Evolutionary conservation across 495 filamentous ascomycete species (phyloP), one percentile per base, ranked within the genome.

Genomic region (Massariosphaeria phaeospora): DNA sequence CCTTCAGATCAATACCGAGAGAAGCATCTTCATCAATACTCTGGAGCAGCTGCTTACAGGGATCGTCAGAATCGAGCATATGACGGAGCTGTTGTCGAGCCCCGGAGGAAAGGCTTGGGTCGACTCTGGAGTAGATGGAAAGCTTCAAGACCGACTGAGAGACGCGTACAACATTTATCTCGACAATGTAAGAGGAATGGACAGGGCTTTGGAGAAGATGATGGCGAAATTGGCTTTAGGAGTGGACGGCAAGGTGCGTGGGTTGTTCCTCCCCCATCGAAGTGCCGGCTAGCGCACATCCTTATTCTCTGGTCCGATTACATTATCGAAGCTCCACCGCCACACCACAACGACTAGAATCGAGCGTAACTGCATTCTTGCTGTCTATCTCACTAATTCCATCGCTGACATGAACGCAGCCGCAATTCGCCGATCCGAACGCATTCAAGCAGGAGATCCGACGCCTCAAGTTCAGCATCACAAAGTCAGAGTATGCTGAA

Each of bases 11-110:
- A 18, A 48, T 2, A 61, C 57, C 9, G 66, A 69, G 26, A 48
- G 52, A 5, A 41, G 42, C 1, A 57, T 63, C 0, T 61, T 63
- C 15, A 26, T 66, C 7, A 66, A 69, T 36, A 62, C 57, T 0
- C 27, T 70, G 12, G 62, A 67, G 18, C 41, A 66, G 36, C 49
- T 63, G 4, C 38, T 71, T 17, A 48, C 33, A 24, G 42, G 52
- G 3, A 41, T 56, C 10, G 44, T 48, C 5, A 12, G 35, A 13
- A 30, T 15, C 18, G 35, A 56, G 17, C 33, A 48, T 3, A 56
- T 48, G 43, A 12, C 30, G 11, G 33, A 48, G 4, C 41, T 56
- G 15, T 33, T 56, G 1, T 3, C 34, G 10, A 33, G 3, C 5
- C 43, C 30, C 7, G 44, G 38, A n/a, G 27, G 27, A 13, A 17